Base-by-base conservation (phyloP, 2,329 filamentous ascomycete species). In the Didymella exigua region DNA sequence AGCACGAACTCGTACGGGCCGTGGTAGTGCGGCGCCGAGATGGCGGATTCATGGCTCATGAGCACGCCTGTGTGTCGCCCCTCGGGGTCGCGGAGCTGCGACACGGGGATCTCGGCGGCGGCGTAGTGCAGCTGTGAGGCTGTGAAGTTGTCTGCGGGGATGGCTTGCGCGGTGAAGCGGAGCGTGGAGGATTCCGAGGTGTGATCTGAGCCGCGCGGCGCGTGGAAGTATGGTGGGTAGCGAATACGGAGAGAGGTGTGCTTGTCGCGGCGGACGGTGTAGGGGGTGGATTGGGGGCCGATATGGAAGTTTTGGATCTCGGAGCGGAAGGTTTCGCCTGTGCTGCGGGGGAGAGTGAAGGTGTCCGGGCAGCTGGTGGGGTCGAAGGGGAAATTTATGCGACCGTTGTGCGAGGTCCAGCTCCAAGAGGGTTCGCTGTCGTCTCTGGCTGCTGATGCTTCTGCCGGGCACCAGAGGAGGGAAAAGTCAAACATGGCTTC, bases 361-460 rank as follows among this genome's bases (percentile, higher is more conserved):
- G 68, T 51, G 49, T 74, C 71, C 13, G 69, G 71, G 30, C 67
- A 65, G 44, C 58, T 73, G 11, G 67, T 68, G 1, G 67, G 69
- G 48, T 74, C 71, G 31, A 74, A 72, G 2, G 71, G 71, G 46
- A 71, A 74, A 37, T 67, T 72, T 5, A 71, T 60, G 2, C 49
- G 49, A 1, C 70, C 70, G 4, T 48, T 34, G 57, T 68, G 71
- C 0, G 63, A 65, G 3, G 58, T 64, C 70, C 70, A 74, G 49
- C 70, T 73, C 71, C 70, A 74, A 1, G 66, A 65, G 13, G 71
- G 71, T 21, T 70, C 67, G 10, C 33, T 47, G 2, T 47, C 24
- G 11, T 63, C 45, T 34, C 59, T 60, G 10, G 54, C 56, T n/a
- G 54, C 56, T 7, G 65, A 34, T 2, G 49, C 36, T 7, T 50